A percentile compares a stretch with the other conserved stretches of the same genome.
Conservation (phyloP, 805 yeast genomes). For the Pichia cephalocereana region DNA sequence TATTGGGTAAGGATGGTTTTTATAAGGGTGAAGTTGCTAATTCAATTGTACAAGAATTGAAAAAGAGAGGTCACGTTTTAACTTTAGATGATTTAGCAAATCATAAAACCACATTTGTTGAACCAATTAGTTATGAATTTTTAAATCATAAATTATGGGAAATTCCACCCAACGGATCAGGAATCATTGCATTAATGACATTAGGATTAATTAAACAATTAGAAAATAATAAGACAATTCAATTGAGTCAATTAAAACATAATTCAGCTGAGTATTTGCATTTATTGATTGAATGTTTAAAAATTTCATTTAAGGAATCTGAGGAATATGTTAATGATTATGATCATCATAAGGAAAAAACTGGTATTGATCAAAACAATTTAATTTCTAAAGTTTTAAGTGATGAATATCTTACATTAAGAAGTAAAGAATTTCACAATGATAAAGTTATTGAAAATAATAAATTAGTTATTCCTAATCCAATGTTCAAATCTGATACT, state of each 20-base stretch:
- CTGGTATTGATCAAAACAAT: constrained; percentile 9
- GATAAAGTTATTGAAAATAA: constrained; percentile 32
- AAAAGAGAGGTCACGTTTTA: constrained; percentile 47
- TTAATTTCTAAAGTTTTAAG: constrained; percentile 35
- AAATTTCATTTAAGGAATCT: constrained; percentile 64
- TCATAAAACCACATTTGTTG: constrained; percentile 56
- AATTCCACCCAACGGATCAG: constrained; percentile 81
- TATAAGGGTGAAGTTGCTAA: constrained; percentile 66
- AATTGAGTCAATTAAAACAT: constrained; percentile 39
- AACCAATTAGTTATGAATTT: constrained; percentile 49
- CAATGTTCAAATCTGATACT: constrained; percentile 56
- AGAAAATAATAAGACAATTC: constrained; percentile 33
- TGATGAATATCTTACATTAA: constrained; percentile 38
- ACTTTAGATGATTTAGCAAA: constrained; percentile 43
- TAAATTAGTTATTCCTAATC: constrained; percentile 37
- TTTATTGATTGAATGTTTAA: constrained; percentile 58
- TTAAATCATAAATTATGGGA: constrained; percentile 60
- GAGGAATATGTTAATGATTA: constrained; percentile 67
- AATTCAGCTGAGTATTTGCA: constrained; percentile 68
- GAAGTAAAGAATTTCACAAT: constrained; percentile 39
- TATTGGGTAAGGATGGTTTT: constrained; percentile 54
- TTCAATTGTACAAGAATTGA: constrained; percentile 47
- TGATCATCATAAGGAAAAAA: constrained; percentile 24
- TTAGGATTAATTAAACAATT: constrained; percentile 56
- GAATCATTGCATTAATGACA: constrained; percentile 64